Conservation (phyloP, 371 early-diverging fungal genomes). For the Rhizopus microsporus region DNA sequence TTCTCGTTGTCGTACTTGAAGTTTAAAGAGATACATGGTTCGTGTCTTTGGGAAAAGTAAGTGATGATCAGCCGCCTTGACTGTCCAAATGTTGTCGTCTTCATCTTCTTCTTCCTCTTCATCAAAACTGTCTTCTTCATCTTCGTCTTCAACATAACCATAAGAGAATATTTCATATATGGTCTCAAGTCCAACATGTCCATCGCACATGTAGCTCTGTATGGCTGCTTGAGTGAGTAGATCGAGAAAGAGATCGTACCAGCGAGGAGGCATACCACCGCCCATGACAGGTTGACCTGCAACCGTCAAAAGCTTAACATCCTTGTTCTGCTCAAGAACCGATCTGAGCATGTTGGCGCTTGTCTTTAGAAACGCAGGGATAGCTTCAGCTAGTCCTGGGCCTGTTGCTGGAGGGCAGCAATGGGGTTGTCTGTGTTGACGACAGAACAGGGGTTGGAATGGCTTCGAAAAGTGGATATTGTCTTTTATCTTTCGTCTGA, state of each 20-base stretch:
- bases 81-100: slow-evolving; percentile 33
- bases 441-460: slow-evolving; percentile 38
- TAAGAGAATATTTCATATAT: slow-evolving; percentile 63
- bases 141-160: slow-evolving; percentile 59
- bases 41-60: slow-evolving; percentile 52
- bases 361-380: slow-evolving; percentile 58
- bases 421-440: slow-evolving; percentile 42
- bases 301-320: slow-evolving; percentile 37
- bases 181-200: slow-evolving; percentile 50
- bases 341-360: slow-evolving; percentile 56
- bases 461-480: slow-evolving; percentile 28
- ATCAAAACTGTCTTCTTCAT: slow-evolving; percentile 24
- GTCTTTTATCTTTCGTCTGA: slow-evolving; percentile 23
- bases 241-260: slow-evolving; percentile 62
- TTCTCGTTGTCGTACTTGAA: slow-evolving; percentile 50
- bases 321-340: slow-evolving; percentile 33
- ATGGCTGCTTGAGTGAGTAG: slow-evolving; percentile 64
- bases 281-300: slow-evolving; percentile 55
- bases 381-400: slow-evolving; percentile 57
- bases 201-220: slow-evolving; percentile 62
- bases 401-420: slow-evolving; percentile 29
- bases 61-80: slow-evolving; percentile 50
- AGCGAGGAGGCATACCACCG: slow-evolving; percentile 57
- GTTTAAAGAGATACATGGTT: slow-evolving; percentile 50
- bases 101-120: slow-evolving; percentile 43